These are phyloP conservation scores for Colletotrichum filicis DNA, from an alignment of 2,329 filamentous ascomycete genomes.

Conservation along the genomic window DNA sequence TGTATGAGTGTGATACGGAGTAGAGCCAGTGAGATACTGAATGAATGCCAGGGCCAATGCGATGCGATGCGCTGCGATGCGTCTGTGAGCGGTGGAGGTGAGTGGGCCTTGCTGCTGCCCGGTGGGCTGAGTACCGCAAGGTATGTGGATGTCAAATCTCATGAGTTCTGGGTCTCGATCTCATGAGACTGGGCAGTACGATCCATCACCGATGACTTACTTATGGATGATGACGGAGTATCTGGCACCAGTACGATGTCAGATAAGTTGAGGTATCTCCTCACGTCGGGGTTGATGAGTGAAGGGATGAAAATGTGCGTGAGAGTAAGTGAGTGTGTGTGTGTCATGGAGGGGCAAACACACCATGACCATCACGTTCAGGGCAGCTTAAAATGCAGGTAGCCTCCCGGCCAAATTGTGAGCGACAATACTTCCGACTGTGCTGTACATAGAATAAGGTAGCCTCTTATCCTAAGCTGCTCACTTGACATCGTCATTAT, in stretches of 20 bases:
- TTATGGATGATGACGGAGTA: no score
- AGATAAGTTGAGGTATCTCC: not conserved
- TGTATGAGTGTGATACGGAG: no score
- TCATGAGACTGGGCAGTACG: not conserved
- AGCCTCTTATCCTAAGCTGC: not conserved
- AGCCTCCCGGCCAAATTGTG: not conserved
- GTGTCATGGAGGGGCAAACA: not conserved
- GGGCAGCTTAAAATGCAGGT: not conserved
- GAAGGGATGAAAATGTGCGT: not conserved
- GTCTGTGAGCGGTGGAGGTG: not conserved
- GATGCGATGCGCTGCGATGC: slow-evolving; percentile 11
- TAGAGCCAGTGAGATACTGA: not conserved
- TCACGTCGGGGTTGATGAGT: not conserved
- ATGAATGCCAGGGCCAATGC: slow-evolving; percentile 1
- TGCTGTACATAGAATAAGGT: not conserved
- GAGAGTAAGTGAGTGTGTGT: not conserved
- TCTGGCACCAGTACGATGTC: not conserved
- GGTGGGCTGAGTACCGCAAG: not conserved
- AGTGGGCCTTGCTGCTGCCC: not conserved
- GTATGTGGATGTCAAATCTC: not conserved
- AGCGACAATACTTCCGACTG: not conserved
- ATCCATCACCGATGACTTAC: not conserved
- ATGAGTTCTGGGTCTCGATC: not conserved
- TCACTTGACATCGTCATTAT: not conserved
- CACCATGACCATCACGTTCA: not conserved